Evolutionary conservation across 2,329 filamentous ascomycete species (phyloP).

Genomic region (Beauveria varroae): DNA sequence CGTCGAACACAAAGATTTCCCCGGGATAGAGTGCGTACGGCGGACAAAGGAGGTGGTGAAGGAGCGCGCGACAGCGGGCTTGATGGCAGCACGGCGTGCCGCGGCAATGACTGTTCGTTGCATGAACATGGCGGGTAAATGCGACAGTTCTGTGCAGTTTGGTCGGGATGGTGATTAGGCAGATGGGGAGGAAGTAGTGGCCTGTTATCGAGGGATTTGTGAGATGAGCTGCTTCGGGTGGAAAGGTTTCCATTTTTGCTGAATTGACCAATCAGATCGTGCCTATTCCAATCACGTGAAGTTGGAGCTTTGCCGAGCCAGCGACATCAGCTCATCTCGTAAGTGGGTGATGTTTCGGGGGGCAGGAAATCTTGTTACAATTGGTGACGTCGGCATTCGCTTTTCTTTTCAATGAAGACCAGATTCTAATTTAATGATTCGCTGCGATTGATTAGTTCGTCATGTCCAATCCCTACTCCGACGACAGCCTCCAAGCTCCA

Average conservation of each 20-base stretch:
- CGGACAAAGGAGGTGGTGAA: conserved; percentile 54
- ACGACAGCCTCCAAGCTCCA: background rate
- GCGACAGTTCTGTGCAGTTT: conserved; percentile 17
- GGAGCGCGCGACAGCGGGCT: conserved; percentile 47
- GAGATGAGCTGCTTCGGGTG: conserved; percentile 38
- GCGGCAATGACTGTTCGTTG: conserved; percentile 55
- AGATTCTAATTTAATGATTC: background rate
- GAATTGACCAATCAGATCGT: conserved; percentile 29
- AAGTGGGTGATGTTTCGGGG: background rate
- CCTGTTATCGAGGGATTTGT: conserved; percentile 39
- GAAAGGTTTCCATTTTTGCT: conserved; percentile 25
- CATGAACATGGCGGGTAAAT: conserved; percentile 46
- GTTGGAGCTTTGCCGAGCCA: conserved; percentile 14
- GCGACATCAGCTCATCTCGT: conserved; percentile 4
- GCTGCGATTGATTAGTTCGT: background rate
- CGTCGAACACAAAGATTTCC: conserved; percentile 1
- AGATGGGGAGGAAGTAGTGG: conserved; percentile 17
- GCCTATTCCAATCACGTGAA: conserved; percentile 26
- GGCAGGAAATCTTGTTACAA: no score
- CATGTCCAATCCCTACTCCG: no score
- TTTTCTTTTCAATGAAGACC: background rate
- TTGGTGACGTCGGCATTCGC: background rate
- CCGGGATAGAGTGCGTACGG: conserved; percentile 38
- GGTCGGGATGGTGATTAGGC: conserved; percentile 16
- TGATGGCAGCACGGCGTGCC: conserved; percentile 51